Percentiles rank a stretch among this genome's conserved stretches.
These are phyloP conservation scores for Ploettnerulaceae sp. DNA, from an alignment of 2,329 filamentous ascomycete genomes.

Conservation along the genomic window DNA sequence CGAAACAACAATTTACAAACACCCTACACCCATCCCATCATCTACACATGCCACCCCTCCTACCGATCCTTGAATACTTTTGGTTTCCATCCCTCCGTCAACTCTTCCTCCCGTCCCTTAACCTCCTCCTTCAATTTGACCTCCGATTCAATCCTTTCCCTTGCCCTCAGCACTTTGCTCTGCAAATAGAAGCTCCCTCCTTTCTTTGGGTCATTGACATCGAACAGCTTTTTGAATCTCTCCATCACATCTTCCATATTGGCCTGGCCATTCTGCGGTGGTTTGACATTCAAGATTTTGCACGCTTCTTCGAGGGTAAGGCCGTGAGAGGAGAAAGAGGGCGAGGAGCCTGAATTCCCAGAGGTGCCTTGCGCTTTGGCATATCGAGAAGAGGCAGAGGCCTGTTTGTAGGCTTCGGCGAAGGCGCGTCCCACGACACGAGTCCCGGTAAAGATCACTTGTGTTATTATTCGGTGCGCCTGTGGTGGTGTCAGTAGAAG, in stretches of 20 bases:
- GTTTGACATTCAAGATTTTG: slow-evolving; percentile 93
- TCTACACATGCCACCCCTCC: not conserved
- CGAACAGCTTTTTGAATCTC: slow-evolving; percentile 91
- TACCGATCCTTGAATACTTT: slow-evolving; percentile 88
- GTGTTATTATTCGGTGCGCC: slow-evolving; percentile 92
- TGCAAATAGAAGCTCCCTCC: slow-evolving; percentile 98
- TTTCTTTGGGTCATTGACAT: slow-evolving; percentile 89
- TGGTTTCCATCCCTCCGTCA: slow-evolving; percentile 84
- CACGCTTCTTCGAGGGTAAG: slow-evolving; percentile 95
- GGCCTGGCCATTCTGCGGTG: slow-evolving; percentile 70
- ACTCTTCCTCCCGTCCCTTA: slow-evolving; percentile 68
- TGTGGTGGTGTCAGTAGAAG: slow-evolving; percentile 36
- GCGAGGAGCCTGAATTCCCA: slow-evolving; percentile 42
- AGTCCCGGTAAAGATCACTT: slow-evolving; percentile 84
- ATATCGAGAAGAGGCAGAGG: slow-evolving; percentile 79
- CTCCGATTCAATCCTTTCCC: slow-evolving; percentile 89
- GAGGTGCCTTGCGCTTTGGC: slow-evolving; percentile 64
- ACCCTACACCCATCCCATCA: not conserved
- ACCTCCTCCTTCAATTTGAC: slow-evolving; percentile 67
- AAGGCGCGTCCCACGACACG: slow-evolving; percentile 93
- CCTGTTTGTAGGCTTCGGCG: slow-evolving; percentile 91
- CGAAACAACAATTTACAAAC: slow-evolving; percentile 7
- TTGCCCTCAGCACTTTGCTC: slow-evolving; percentile 88
- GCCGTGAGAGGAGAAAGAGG: slow-evolving; percentile 55
- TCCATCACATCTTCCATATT: slow-evolving; percentile 76